Percentiles rank a stretch among this genome's conserved stretches.
phyloP scores from a whole-genome alignment of 2,329 filamentous ascomycete species.

The Coniochaeta sp. region DNA sequence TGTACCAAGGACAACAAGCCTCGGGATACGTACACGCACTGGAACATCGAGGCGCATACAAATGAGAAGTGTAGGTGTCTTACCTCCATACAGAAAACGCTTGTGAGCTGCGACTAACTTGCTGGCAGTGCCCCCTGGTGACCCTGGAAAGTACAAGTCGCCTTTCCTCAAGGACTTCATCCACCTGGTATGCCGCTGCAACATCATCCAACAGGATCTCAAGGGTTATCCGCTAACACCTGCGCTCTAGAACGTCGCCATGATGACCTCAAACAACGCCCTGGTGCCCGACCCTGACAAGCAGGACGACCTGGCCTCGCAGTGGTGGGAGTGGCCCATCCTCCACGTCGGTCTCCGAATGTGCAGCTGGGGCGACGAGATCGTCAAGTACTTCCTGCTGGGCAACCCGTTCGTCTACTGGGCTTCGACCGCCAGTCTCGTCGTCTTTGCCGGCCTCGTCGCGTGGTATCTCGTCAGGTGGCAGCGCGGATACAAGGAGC shows the following conservation, averaged over 20 bases:
- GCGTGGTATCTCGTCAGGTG: slow-evolving; percentile 86
- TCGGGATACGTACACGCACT: slow-evolving; percentile 90
- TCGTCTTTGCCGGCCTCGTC: slow-evolving; percentile 63
- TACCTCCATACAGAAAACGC: background rate
- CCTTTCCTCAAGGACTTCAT: slow-evolving; percentile 98
- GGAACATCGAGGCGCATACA: slow-evolving; percentile 93
- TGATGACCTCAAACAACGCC: slow-evolving; percentile 99
- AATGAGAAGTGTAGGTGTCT: slow-evolving; percentile 79
- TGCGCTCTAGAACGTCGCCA: slow-evolving; percentile 74
- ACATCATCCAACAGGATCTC: too few relatives aligned
- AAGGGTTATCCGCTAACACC: too few relatives aligned
- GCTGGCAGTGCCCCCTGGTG: slow-evolving; percentile 67
- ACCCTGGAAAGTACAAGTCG: slow-evolving; percentile 89
- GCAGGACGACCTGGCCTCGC: slow-evolving; percentile 93
- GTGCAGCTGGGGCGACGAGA: slow-evolving; percentile 95
- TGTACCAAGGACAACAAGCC: slow-evolving; percentile 92
- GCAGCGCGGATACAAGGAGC: slow-evolving; percentile 88
- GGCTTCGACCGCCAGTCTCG: slow-evolving; percentile 78
- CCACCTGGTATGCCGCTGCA: slow-evolving; percentile 40
- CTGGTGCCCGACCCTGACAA: slow-evolving; percentile 97
- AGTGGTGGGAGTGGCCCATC: slow-evolving; percentile 98
- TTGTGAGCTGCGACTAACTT: slow-evolving; percentile 21
- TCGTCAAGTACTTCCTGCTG: slow-evolving; percentile 96
- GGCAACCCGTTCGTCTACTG: slow-evolving; percentile 96
- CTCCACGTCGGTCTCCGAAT: slow-evolving; percentile 93